Evolutionary conservation across 2,329 filamentous ascomycete species (phyloP), one percentile per base, ranked within the genome.

Genomic region (Coleophoma cylindrospora): DNA sequence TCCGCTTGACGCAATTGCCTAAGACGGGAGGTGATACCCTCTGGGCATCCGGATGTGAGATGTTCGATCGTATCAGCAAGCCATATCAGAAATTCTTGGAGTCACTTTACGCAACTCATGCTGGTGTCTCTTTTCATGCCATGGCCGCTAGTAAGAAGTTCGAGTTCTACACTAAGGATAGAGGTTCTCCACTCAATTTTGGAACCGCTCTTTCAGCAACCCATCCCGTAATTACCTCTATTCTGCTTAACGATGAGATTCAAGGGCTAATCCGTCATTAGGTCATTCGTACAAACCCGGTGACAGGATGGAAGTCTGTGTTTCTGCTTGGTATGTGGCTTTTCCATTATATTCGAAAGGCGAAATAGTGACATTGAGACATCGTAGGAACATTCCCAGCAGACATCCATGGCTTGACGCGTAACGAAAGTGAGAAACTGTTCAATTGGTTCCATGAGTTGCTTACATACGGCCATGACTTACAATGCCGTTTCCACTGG

Each of bases 31-130:
- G 55, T 10, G 74, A 77, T 63, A 85, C 83, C 0, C 73, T 86
- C 5, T 86, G 82, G 81, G 83, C 82, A 0, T 82, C 78, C 1
- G 81, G 81, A 0, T 86, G 86, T 60, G 82, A 87, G 57, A 66
- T 85, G 9, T 87, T 84, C 59, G 83, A 87, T 59, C 75, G 80
- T 21, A 72, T 87, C 50, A 81, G 76, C 3, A 67, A 69, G 2
- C 70, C 77, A 0, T 78, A 79, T 49, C 79, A 79, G 52, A 68
- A 68, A 37, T 84, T 85, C 62, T 70, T 85, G 19, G 81, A 86
- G 48, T 65, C 67, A 0, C 64, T 85, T n/a, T 84, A 79, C 0
- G 81, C 73, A 2, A 80, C 76, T 0, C 76, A 74, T 54, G 71
- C 70, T 0, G 70, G 76, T 55, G 74, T 76, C 0, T 64, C 66